These are phyloP conservation scores for Boehmeria nivea DNA, from an alignment of 306 rosid genomes.

Conservation along the genomic window DNA sequence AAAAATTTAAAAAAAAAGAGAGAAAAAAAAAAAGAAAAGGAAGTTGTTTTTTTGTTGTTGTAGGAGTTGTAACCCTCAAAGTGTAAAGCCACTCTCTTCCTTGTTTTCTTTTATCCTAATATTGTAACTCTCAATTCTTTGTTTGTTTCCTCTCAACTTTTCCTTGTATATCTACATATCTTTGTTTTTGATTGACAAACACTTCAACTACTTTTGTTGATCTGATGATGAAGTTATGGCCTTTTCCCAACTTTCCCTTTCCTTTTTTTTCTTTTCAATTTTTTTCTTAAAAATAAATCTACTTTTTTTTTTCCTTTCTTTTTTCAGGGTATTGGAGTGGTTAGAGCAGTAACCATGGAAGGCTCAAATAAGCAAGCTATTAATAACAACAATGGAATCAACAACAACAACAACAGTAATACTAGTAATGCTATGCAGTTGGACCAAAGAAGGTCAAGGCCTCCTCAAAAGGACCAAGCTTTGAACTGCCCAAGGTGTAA, in stretches of 20 bases:
- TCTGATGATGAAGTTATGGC: constrained; percentile 24
- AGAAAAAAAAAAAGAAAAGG: constrained; percentile 37
- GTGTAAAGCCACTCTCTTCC: constrained; percentile 33
- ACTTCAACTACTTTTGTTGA: background rate
- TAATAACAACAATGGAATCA: background rate
- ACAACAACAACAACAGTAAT: constrained; percentile 3
- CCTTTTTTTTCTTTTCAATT: background rate
- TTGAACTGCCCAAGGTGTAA: constrained; percentile 96
- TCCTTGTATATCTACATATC: constrained; percentile 6
- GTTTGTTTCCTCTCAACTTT: constrained; percentile 35
- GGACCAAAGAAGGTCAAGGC: constrained; percentile 60
- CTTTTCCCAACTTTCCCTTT: constrained; percentile 13
- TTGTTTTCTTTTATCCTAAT: constrained; percentile 24
- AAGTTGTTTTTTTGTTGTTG: constrained; percentile 37
- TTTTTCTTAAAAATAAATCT: background rate
- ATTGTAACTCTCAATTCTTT: too few relatives aligned
- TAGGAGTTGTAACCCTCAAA: constrained; percentile 41
- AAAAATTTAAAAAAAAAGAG: too few relatives aligned
- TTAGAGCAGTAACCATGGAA: constrained; percentile 41
- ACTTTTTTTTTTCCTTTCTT: background rate
- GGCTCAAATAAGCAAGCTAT: constrained; percentile 38
- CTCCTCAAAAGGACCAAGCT: constrained; percentile 78
- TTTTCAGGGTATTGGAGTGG: constrained; percentile 48
- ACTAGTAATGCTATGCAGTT: constrained; percentile 8
- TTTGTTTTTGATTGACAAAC: constrained; percentile 13